Conservation (phyloP, 495 filamentous ascomycete species). For the Penicillium canariense region DNA sequence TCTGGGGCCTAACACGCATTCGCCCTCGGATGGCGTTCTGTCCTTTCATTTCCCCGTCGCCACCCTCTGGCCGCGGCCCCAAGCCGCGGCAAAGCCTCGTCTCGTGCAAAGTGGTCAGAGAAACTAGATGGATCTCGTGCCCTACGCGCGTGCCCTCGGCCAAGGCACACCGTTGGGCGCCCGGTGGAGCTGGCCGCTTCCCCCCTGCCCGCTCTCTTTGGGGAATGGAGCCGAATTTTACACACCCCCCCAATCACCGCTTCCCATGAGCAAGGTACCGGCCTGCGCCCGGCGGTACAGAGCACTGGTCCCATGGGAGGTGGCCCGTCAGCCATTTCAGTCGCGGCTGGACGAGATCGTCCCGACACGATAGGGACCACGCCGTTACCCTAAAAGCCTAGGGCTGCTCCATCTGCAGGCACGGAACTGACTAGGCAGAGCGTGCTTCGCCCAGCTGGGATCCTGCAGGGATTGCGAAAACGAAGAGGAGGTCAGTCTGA, state of each 20-base stretch:
- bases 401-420: neutral
- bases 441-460: neutral
- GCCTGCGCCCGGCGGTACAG: no score
- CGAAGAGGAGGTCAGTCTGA: neutral
- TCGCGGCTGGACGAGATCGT: no score
- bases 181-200: constrained; percentile 15
- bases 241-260: constrained; percentile 10
- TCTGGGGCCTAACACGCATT: neutral
- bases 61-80: neutral
- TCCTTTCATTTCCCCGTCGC: neutral
- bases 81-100: constrained; percentile 5
- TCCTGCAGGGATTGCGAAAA: constrained; percentile 7
- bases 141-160: constrained; percentile 20
- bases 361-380: no score
- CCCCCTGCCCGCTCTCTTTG: constrained; percentile 7
- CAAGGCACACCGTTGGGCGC: constrained; percentile 25
- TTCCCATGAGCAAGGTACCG: no score
- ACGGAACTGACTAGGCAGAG: neutral
- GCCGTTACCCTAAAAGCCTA: no score
- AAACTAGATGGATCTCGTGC: constrained; percentile 19
- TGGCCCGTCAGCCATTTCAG: no score
- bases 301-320: neutral
- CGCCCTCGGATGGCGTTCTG: neutral
- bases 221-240: constrained; percentile 27
- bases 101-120: neutral